These are phyloP conservation scores for Pseudomassariella vexata DNA, from an alignment of 2,329 filamentous ascomycete genomes.

Conservation along the genomic window DNA sequence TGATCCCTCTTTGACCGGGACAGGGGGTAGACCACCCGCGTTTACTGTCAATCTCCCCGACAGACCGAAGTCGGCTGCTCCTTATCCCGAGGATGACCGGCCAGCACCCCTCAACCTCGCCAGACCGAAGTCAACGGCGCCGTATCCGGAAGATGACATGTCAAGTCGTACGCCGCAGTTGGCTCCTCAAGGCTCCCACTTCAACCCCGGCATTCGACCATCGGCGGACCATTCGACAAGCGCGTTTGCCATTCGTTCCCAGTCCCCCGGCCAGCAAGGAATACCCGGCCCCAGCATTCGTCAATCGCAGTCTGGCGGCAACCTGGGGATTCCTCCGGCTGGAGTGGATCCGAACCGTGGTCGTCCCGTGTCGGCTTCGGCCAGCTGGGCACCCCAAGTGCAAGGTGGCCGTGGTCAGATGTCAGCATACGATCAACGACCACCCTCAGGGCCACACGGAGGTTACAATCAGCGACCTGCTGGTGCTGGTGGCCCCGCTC, in stretches of 20 bases:
- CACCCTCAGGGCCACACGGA: too few species aligned
- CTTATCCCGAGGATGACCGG: conserved; percentile 66
- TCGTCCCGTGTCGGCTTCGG: conserved; percentile 36
- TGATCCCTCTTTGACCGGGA: conserved; percentile 32
- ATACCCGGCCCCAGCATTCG: conserved; percentile 29
- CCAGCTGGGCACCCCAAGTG: conserved; percentile 38
- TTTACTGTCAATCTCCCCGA: conserved; percentile 45
- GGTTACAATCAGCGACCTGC: conserved; percentile 3
- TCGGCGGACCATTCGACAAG: conserved; percentile 45
- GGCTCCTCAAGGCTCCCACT: conserved; percentile 35
- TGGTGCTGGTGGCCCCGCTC: conserved; percentile 22
- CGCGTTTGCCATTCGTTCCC: conserved; percentile 50
- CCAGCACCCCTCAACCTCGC: conserved; percentile 41
- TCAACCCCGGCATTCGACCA: conserved; percentile 42
- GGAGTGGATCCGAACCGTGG: conserved; percentile 33
- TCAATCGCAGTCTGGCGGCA: conserved; percentile 38
- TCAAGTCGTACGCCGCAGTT: conserved; percentile 21
- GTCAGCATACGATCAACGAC: conserved; percentile 17
- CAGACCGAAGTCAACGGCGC: conserved; percentile 40
- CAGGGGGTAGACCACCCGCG: conserved; percentile 35
- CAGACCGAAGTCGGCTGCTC: conserved; percentile 53
- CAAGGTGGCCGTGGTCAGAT: conserved; percentile 29
- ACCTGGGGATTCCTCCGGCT: conserved; percentile 35
- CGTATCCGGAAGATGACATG: conserved; percentile 50
- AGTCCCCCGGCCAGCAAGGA: conserved; percentile 19